These are phyloP conservation scores for Hygrophoropsis aurantiaca DNA, from an alignment of 768 basidiomycete species.

Conservation along the genomic window DNA sequence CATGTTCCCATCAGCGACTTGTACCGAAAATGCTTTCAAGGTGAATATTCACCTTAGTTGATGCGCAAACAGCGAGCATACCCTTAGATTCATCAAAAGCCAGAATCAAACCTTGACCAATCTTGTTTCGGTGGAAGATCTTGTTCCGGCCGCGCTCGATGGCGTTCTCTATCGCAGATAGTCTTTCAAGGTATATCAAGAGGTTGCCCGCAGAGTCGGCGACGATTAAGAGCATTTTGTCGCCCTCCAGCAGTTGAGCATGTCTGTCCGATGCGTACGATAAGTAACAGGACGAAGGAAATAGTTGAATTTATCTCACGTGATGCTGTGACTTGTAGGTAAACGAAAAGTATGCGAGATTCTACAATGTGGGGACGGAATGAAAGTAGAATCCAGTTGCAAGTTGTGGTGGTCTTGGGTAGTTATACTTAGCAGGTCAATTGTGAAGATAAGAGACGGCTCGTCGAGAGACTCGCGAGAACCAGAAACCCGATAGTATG, in stretches of 20 bases:
- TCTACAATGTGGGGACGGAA: constrained; percentile 22
- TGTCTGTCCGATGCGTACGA: constrained; percentile 21
- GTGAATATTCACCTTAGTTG: constrained; percentile 48
- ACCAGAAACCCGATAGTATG: constrained; percentile 16
- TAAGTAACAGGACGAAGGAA: too few relatives aligned
- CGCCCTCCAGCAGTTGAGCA: constrained; percentile 39
- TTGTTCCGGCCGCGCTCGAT: constrained; percentile 28
- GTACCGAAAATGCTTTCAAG: too few relatives aligned
- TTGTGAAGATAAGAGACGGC: constrained; percentile 16
- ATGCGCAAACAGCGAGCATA: constrained; percentile 45
- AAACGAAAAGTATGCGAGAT: constrained; percentile 15
- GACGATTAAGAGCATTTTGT: constrained; percentile 42
- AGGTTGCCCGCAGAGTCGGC: constrained; percentile 34
- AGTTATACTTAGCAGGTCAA: constrained; percentile 26
- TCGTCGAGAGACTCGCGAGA: constrained; percentile 16
- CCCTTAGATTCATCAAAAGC: constrained; percentile 54
- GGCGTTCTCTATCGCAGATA: constrained; percentile 30
- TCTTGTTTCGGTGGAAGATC: constrained; percentile 41
- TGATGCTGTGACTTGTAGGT: constrained; percentile 15
- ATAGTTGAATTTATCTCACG: not conserved
- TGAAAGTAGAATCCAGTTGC: constrained; percentile 19
- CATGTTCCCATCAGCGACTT: too few relatives aligned
- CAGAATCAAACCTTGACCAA: constrained; percentile 44
- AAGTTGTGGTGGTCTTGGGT: constrained; percentile 25
- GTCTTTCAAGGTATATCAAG: constrained; percentile 38